Evolutionary conservation across 2,329 filamentous ascomycete genomes (phyloP), one percentile per base, ranked within the genome.

Genomic region (Fusarium sp.): DNA sequence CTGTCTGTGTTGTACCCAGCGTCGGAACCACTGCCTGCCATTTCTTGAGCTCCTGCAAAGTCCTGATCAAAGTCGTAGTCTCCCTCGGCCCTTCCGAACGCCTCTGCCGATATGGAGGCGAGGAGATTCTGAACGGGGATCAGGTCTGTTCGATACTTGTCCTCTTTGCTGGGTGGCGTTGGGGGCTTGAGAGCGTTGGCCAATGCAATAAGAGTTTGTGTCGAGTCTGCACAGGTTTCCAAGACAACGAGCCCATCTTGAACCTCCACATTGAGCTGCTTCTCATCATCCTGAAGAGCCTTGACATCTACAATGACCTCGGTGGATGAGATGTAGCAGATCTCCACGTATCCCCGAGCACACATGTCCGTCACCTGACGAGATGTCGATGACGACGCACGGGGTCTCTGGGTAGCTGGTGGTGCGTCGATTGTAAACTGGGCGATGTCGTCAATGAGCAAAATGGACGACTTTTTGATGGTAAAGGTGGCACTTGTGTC

Each of bases 171-270:
- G 1, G 95, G 95, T 1, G 95, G 93, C 9, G 91, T 92, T 1
- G 97, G 96, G 6, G 96, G 97, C 40, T 92, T 91, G 6, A 99
- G 87, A 1, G 93, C 95, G 78, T 93, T 94, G 18, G 95, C 84
- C 47, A 97, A 88, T 2, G 90, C 88, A 62, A 98, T 92, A 16
- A 99, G 87, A 0, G 97, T 99, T 81, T 98, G 95, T 0, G 95
- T 98, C 2, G 97, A 99, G 82, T 99, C 97, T 33, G 97, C 97
- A 79, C 97, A 99, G 1, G 95, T 97, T 82, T 99, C 97, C 8
- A 99, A 85, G 36, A 99, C 92, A 63, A 99, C 87, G 2, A 99
- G 87, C 74, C 97, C 93, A 78, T 98, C 95, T 70, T 91, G 91
- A 56, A 98, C 85, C 73, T 97, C 94, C 1, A 98, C 88, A 75